Conservation (phyloP, 164 flowering plant genomes). For the Euptelea pleiosperma region DNA sequence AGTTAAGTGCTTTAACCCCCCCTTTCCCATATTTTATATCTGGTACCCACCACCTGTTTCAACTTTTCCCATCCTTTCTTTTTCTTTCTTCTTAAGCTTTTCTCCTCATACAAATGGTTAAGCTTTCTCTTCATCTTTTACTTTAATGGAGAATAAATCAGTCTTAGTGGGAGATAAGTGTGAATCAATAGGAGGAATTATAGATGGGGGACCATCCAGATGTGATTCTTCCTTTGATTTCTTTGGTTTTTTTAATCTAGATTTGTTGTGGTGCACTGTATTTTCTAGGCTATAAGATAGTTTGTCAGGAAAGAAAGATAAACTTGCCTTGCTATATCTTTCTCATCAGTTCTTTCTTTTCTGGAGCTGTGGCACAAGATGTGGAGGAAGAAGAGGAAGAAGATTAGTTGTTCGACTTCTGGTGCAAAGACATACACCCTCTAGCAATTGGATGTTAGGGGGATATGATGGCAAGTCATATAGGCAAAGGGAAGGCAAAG, state of each 20-base stretch:
- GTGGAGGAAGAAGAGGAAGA: conserved; percentile 7
- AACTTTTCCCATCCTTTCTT: no score
- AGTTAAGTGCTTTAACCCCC: neutral
- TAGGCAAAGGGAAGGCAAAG: conserved; percentile 25
- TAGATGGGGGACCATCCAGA: neutral
- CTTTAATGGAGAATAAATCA: neutral
- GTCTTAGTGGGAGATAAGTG: conserved; percentile 1
- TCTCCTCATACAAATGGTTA: no score
- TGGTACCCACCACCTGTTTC: no score
- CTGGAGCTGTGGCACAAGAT: neutral
- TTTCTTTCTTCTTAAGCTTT: no score
- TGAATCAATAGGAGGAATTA: neutral
- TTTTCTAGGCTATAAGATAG: no score
- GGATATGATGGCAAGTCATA: conserved; percentile 3
- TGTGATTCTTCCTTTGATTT: no score
- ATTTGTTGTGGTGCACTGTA: no score
- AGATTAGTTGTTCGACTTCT: neutral
- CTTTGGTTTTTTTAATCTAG: no score
- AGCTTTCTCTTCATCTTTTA: no score
- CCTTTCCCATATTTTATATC: neutral
- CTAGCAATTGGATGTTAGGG: neutral
- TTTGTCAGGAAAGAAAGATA: neutral
- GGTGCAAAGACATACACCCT: neutral
- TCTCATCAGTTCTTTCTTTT: neutral
- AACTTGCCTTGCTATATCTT: conserved; percentile 4